These are phyloP conservation scores for Phycomyces nitens DNA, from an alignment of 192 early-diverging fungal genomes.

Conservation along the genomic window DNA sequence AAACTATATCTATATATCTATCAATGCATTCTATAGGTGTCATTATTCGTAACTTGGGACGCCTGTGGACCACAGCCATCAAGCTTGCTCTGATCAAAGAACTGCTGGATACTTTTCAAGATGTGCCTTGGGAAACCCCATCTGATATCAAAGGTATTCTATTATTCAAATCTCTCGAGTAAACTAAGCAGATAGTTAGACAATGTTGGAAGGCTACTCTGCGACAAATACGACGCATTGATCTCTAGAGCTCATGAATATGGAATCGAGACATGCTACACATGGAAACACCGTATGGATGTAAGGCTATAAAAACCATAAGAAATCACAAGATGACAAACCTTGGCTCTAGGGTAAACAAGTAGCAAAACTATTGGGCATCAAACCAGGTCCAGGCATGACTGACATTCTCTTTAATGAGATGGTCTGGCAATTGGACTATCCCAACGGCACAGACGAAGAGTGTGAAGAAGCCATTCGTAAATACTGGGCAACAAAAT, in stretches of 20 bases:
- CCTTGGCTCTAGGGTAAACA: constrained; percentile 59
- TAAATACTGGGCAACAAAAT: constrained; percentile 14
- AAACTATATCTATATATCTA: no score
- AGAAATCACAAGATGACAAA: not conserved
- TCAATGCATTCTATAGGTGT: constrained; percentile 44
- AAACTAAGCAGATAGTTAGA: not conserved
- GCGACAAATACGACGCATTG: constrained; percentile 31
- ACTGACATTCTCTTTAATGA: constrained; percentile 58
- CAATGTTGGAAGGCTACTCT: constrained; percentile 4
- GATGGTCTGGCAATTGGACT: constrained; percentile 81
- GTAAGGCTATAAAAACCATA: constrained; percentile 37
- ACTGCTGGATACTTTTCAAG: constrained; percentile 30
- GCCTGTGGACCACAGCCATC: constrained; percentile 51
- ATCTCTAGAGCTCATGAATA: constrained; percentile 32
- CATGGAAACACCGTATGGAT: constrained; percentile 48
- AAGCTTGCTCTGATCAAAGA: constrained; percentile 48
- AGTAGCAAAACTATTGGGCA: constrained; percentile 53
- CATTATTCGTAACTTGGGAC: constrained; percentile 56
- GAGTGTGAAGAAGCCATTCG: constrained; percentile 58
- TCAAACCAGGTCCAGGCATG: constrained; percentile 72
- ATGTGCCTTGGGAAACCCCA: not conserved
- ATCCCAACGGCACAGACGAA: constrained; percentile 58
- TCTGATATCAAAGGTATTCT: not conserved
- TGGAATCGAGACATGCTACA: constrained; percentile 41
- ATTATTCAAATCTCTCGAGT: not conserved